These are phyloP conservation scores for Tulasnella sp. DNA, from an alignment of 768 basidiomycete genomes.

Conservation along the genomic window DNA sequence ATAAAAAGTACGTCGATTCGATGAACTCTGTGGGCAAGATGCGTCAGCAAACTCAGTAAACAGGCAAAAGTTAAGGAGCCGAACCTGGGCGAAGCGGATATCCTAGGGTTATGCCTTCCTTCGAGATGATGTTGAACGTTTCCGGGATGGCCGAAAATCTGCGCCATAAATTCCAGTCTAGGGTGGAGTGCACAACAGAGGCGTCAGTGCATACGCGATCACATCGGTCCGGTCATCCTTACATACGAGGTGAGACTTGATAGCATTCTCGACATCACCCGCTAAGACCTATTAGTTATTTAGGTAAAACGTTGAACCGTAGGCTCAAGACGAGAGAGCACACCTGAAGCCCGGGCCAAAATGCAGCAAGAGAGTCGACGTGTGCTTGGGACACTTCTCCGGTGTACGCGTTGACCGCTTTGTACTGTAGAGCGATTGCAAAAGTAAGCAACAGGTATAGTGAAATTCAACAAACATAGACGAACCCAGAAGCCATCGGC, in stretches of 20 bases:
- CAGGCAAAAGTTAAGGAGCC: conserved; percentile 8
- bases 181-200: not conserved
- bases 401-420: conserved; percentile 71
- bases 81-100: conserved; percentile 76
- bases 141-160: conserved; percentile 86
- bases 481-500: conserved; percentile 84
- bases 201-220: not conserved
- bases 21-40: conserved; percentile 63
- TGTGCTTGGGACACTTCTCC: conserved; percentile 71
- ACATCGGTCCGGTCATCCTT: conserved; percentile 35
- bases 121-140: conserved; percentile 78
- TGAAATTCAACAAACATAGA: conserved; percentile 6
- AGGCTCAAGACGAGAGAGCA: conserved; percentile 43
- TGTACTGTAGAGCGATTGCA: conserved; percentile 58
- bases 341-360: conserved; percentile 79
- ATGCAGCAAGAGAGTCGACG: conserved; percentile 95
- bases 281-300: conserved; percentile 50
- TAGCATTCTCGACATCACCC: conserved; percentile 83
- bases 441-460: not conserved
- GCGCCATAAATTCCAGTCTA: conserved; percentile 80
- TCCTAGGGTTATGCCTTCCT: conserved; percentile 66
- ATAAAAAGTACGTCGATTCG: conserved; percentile 95
- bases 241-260: conserved; percentile 89
- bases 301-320: not conserved
- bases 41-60: not conserved